Percentiles rank a stretch among this genome's conserved stretches.
phyloP scores from a whole-genome alignment of 352 stramenopile genomes.

The Globisporangium radiosum region DNA sequence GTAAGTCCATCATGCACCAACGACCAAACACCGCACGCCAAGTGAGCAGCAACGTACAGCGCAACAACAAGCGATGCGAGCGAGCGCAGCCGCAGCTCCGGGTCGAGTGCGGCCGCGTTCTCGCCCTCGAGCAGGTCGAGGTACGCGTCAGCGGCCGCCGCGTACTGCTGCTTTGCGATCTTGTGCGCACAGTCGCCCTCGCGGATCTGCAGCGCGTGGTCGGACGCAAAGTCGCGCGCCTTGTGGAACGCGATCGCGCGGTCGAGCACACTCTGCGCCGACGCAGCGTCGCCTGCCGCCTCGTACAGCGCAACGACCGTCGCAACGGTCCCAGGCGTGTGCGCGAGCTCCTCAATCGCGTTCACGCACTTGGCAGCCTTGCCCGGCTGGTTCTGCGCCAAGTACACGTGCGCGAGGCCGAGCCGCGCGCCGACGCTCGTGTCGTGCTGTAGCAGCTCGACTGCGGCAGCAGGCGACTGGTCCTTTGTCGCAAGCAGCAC shows the following conservation, averaged over 20 bases:
- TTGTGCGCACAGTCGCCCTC: constrained; percentile 78
- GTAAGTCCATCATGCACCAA: constrained; percentile 7
- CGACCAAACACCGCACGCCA: neutral
- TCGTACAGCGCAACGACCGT: constrained; percentile 76
- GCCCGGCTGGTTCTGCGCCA: constrained; percentile 30
- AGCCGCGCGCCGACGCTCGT: constrained; percentile 54
- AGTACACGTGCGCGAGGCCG: constrained; percentile 60
- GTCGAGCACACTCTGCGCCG: constrained; percentile 46
- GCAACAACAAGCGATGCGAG: constrained; percentile 72
- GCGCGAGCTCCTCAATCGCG: constrained; percentile 53
- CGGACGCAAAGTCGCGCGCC: constrained; percentile 42
- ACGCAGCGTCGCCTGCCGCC: constrained; percentile 38
- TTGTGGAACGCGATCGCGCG: constrained; percentile 47
- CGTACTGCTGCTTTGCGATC: constrained; percentile 73
- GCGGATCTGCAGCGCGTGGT: constrained; percentile 60
- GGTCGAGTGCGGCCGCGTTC: constrained; percentile 45
- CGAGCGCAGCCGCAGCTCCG: constrained; percentile 64
- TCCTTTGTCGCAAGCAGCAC: constrained; percentile 63
- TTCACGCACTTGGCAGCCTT: constrained; percentile 48
- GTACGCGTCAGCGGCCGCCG: constrained; percentile 54
- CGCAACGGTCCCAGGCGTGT: constrained; percentile 71
- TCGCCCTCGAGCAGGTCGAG: constrained; percentile 64
- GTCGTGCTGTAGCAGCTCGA: constrained; percentile 43
- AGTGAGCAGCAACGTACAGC: constrained; percentile 32
- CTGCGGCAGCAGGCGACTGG: constrained; percentile 39